phyloP scores from a whole-genome alignment of 495 filamentous ascomycete genomes.

The Friedmanniomyces endolithicus region DNA sequence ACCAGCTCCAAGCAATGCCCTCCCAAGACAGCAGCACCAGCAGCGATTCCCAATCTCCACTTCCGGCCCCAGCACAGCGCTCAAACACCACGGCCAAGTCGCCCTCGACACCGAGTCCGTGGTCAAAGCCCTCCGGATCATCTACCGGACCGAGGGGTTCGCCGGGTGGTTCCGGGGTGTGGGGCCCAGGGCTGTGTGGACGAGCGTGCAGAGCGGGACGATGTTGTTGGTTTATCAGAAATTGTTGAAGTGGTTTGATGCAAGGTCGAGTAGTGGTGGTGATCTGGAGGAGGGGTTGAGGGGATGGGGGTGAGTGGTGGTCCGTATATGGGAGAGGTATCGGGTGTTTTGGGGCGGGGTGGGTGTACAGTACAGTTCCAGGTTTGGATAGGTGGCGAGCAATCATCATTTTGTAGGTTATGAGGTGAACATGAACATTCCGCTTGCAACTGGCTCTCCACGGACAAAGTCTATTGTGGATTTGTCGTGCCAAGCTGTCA shows the following conservation, averaged over 20 bases:
- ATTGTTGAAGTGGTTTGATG: conserved; percentile 63
- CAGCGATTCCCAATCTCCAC: conserved; percentile 62
- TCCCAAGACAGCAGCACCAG: conserved; percentile 11
- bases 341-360: too few species aligned
- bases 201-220: conserved; percentile 87
- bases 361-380: too few species aligned
- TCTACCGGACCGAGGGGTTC: conserved; percentile 80
- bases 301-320: background rate
- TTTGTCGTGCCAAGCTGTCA: too few species aligned
- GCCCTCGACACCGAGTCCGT: conserved; percentile 81
- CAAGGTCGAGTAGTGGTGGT: conserved; percentile 24
- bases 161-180: conserved; percentile 91
- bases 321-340: too few species aligned
- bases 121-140: conserved; percentile 66
- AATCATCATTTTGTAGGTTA: too few species aligned
- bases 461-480: too few species aligned
- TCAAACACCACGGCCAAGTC: conserved; percentile 57
- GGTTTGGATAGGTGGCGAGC: too few species aligned
- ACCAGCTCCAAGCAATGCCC: background rate
- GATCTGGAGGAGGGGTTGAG: conserved; percentile 4
- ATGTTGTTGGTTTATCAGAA: conserved; percentile 96
- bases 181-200: conserved; percentile 90
- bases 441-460: too few species aligned
- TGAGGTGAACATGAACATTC: too few species aligned
- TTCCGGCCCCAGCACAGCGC: conserved; percentile 66